phyloP scores from a whole-genome alignment of 139 green algal genomes.

The Haematococcus sp. region DNA sequence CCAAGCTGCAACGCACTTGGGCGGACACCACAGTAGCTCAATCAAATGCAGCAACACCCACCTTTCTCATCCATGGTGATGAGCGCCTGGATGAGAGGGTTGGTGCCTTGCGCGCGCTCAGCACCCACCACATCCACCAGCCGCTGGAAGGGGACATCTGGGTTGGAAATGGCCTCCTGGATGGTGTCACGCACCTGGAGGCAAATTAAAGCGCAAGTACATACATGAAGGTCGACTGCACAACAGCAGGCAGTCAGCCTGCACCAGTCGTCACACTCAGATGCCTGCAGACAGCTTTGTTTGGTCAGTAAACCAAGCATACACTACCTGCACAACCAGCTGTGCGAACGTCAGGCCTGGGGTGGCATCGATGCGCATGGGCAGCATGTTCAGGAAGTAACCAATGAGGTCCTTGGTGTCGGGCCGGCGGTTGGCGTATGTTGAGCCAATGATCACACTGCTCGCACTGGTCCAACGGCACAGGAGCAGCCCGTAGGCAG shows the following conservation, averaged over 20 bases:
- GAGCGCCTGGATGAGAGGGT: not conserved
- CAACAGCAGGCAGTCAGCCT: no score
- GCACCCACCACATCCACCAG: not conserved
- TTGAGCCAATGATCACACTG: not conserved
- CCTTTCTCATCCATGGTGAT: not conserved
- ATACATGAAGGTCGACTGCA: no score
- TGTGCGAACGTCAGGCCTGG: not conserved
- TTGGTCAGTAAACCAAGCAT: no score
- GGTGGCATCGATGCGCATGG: not conserved
- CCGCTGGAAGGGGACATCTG: no score
- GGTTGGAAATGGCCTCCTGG: no score
- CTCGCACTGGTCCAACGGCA: conserved; percentile 2
- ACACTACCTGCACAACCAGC: conserved; percentile 7
- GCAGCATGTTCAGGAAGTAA: conserved; percentile 14
- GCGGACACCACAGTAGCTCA: no score
- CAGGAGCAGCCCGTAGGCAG: not conserved
- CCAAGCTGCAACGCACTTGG: no score
- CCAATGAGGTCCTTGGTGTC: conserved; percentile 9
- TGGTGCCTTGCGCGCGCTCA: not conserved
- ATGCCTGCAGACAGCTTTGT: no score
- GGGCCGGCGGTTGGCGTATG: conserved; percentile 12
- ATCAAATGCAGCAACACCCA: no score
- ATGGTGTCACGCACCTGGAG: no score
- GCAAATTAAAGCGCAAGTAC: no score
- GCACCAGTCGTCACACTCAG: no score